Percentiles rank a stretch among this genome's conserved stretches.
Evolutionary conservation across 129 eudicot genomes (phyloP).

Genomic region (Apium graveolens): DNA sequence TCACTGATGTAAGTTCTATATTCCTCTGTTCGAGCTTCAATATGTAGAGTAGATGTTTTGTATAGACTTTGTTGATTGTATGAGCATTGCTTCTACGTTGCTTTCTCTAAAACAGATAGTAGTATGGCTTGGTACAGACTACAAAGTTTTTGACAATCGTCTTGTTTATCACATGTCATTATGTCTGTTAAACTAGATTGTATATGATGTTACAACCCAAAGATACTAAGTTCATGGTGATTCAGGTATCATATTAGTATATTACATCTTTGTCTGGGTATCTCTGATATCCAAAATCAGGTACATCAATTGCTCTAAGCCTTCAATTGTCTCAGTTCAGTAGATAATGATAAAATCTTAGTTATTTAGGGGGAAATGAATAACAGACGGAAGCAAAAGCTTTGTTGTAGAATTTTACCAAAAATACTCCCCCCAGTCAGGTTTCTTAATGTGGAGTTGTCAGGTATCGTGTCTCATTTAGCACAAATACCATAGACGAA

Average conservation of each 20-base stretch:
- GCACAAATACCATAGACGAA: not conserved
- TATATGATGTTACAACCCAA: not conserved
- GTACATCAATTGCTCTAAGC: not conserved
- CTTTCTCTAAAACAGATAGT: not conserved
- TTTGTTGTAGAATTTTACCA: not conserved
- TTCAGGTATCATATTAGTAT: not conserved
- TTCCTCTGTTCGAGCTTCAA: not conserved
- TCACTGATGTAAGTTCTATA: conserved; percentile 71
- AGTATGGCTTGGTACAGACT: not conserved
- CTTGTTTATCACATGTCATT: not conserved
- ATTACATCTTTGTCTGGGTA: not conserved
- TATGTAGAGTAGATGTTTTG: not conserved
- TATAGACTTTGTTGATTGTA: not conserved
- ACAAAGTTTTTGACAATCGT: not conserved
- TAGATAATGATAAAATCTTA: not conserved
- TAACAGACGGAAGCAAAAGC: not conserved
- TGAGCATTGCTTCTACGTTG: not conserved
- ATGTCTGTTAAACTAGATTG: not conserved
- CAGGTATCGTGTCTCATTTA: not conserved
- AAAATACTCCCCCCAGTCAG: not conserved
- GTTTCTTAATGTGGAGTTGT: not conserved
- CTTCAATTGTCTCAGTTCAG: not conserved
- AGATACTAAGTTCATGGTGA: not conserved
- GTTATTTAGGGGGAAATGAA: not conserved
- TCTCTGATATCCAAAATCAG: not conserved